Evolutionary conservation across 805 yeast genomes (phyloP), one percentile per base, ranked within the genome.

Genomic region (Cyberlindnera veronae): DNA sequence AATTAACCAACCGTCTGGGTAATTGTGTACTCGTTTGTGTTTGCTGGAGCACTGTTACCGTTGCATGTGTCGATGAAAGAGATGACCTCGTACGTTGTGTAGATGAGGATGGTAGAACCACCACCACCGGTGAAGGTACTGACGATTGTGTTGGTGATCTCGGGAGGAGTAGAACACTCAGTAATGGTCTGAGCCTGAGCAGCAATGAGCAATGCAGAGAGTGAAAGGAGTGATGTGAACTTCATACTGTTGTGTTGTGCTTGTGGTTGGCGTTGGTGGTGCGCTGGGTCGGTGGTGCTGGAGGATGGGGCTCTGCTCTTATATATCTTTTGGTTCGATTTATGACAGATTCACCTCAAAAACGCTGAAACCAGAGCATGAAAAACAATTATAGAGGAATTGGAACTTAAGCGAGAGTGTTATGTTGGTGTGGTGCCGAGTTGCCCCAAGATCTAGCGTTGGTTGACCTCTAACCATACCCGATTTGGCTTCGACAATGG

Each of bases 1-100:
- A n/a, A n/a, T n/a, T n/a, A n/a, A n/a, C n/a, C n/a, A 15, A 15
- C 9, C n/a, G 29, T 26, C 15, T 12, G n/a, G 29, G 6, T 12
- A 9, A 12, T 13, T 26, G n/a, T 12, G 29, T 26, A 6, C n/a
- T 26, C n/a, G 9, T 6, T 13, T 26, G n/a, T 6, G 9, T 26
- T 18, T 34, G 38, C 14, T 10, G 38, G 29, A 12, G 37, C n/a
- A 14, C 35, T 32, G 29, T 34, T 19, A 22, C 48, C 49, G 27
- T 42, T 29, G 22, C 49, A 45, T 14, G 51, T 45, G 31, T 48
- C 49, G n/a, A 16, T 29, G 16, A 6, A 48, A 3, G 20, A 12
- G 16, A 46, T 44, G 18, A 45, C 42, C 5, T 9, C 11, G 27
- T 23, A 28, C 6, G 41, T 27, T 13, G 51, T 39, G 35, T 24